Evolutionary conservation across 768 basidiomycete species (phyloP), one percentile per base, ranked within the genome.

Genomic region (Rhodotorula kratochvilovae): DNA sequence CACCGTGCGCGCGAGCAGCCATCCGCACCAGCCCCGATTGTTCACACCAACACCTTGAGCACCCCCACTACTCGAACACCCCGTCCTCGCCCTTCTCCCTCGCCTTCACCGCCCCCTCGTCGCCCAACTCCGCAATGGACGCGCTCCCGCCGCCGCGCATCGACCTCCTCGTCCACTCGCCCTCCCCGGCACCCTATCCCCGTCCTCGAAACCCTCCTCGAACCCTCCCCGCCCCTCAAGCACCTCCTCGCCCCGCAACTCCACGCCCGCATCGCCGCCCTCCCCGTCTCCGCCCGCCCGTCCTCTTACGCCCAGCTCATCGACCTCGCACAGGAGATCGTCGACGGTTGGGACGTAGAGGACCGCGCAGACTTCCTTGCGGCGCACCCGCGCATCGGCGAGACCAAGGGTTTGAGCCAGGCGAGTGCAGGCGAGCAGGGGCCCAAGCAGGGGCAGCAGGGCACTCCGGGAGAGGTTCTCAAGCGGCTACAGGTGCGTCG

Each of bases 351-450:
- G 79, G 68, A 56, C 17, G 63, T 71, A 31, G 77, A 78, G 19
- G 75, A 80, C 36, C 80, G 79, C 70, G 79, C 75, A 0, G 74
- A 68, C 19, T 82, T 83, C 56, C 48, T 83, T 5, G 77, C 72
- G 33, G 81, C 81, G 10, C 82, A 83, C 75, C 82, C 82, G 23
- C 67, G 81, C 65, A 83, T 83, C 56, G 82, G 82, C 1, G 82
- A 81, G 58, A 68, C 66, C 5, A 68, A 62, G 43, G 76, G 71
- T 5, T 51, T 81, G 35, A 77, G 76, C 31, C 77, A 68, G 33
- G 66, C 81, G 67, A 81, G 80, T 74, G 77, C 70, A 63, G 79
- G 78, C 43, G 82, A 83, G 71, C 82, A 83, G 67, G 78, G 77
- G 27, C 68, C 63, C 43, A 46, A 60, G 46, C 39, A 50, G 48